A percentile compares a stretch with the other conserved stretches of the same genome.
These are phyloP conservation scores for Ustilago hordei DNA, from an alignment of 1,284 basidiomycete species.

Conservation along the genomic window DNA sequence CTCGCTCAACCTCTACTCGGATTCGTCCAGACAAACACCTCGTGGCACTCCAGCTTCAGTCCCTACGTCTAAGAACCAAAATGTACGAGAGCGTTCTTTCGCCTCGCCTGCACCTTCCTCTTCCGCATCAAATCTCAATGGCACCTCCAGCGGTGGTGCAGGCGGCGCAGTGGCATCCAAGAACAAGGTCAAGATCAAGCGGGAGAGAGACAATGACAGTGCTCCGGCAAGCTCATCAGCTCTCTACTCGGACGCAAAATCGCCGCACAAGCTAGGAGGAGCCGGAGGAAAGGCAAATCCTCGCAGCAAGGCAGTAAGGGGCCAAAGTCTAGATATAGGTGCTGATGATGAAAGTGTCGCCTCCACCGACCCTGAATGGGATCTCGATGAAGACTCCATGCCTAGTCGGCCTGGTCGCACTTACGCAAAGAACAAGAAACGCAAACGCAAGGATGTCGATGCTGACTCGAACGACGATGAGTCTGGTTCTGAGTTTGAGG, in stretches of 20 bases:
- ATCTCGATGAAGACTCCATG: conserved; percentile 55
- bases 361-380: conserved; percentile 56
- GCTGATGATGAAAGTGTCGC: conserved; percentile 48
- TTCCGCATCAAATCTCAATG: conserved; percentile 20
- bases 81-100: conserved; percentile 39
- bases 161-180: conserved; percentile 20
- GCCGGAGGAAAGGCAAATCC: conserved; percentile 33
- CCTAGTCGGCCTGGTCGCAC: conserved; percentile 55
- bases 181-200: conserved; percentile 50
- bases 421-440: conserved; percentile 55
- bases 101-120: conserved; percentile 36
- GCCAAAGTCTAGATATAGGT: conserved; percentile 29
- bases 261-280: conserved; percentile 22
- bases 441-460: conserved; percentile 40
- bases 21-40: conserved; percentile 21
- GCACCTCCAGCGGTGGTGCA: conserved; percentile 16
- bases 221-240: conserved; percentile 30
- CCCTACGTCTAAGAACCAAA: conserved; percentile 25
- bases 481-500: conserved; percentile 51
- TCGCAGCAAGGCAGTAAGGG: conserved; percentile 39
- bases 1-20: conserved; percentile 36
- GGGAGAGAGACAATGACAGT: conserved; percentile 44
- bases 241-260: conserved; percentile 30
- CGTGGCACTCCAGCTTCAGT: conserved; percentile 16
- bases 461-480: conserved; percentile 50